Base-by-base conservation (phyloP, 352 stramenopile species). In the Phytopythium kandeliae region DNA sequence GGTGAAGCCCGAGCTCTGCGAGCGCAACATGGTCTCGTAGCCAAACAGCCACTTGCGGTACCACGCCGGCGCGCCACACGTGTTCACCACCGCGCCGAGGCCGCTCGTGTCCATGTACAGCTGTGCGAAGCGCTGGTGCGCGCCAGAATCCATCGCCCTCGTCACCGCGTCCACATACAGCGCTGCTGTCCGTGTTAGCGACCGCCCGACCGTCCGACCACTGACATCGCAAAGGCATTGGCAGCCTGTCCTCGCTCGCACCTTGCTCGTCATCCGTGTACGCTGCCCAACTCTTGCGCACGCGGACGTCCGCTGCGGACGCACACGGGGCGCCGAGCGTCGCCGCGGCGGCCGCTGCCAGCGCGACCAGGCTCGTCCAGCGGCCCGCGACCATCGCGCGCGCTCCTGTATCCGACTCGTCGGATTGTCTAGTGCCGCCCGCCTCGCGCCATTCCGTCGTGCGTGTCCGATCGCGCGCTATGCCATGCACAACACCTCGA, bases 11-110 rank as follows among this genome's bases (percentile, higher is more conserved):
- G 54, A 12, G 46, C 73, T 69, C 40, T 83, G 59, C 31, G 63
- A 71, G 11, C 72, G 74, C 38, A 89, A 57, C 78, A 89, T 89
- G 59, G 66, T 86, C 57, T 86, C 78, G 46, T 86, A 89, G 3
- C 64, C 78, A 22, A 82, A 57, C 34, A 89, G 50, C 35, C 68
- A 89, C 55, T 83, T 85, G 44, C 78, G 78, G 53, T 89, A 77
- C 78, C 78, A 89, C 13, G 70, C 70, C 0, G 71, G 62, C 10
- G 73, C 71, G 19, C 76, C 71, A 22, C 78, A 86, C 2, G 67
- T 82, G 30, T 54, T 57, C 11, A 66, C 70, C 3, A 82, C 72
- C 40, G 65, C 57, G 4, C 65, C 41, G 25, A 81, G 52, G 48
- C 65, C 63, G 8, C 35, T 40, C 2, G 48, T 33, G 28, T 84